Evolutionary conservation across 768 basidiomycete genomes (phyloP), one percentile per base, ranked within the genome.

Genomic region (Boletus rubescentipes): DNA sequence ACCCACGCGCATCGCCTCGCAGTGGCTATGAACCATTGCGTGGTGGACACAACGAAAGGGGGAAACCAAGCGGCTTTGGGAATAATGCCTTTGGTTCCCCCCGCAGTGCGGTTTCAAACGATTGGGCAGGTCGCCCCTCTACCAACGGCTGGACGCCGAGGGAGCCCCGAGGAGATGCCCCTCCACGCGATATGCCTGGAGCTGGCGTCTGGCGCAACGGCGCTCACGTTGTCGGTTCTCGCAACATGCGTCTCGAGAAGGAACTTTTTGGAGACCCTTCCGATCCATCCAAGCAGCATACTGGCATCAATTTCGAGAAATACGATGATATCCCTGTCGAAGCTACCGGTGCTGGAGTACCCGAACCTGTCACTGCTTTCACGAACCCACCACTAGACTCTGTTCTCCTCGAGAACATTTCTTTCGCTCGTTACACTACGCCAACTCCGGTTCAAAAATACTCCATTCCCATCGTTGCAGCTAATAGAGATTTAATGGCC

Each of bases 361-460:
- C 97, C 57, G 96, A 98, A 38, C 94, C 97, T 41, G 84, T 98
- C 65, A 82, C 72, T 59, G 81, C 84, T 37, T 99, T 99, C 77
- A 89, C 88, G 54, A 83, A 78, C 65, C 88, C 94, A 42, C 95
- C 93, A 57, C 77, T 99, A 65, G 94, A 99, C 73, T 82, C 90
- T 41, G 87, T 95, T 71, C 84, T 99, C 36, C 79, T 98, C 60
- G 94, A 97, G 74, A 99, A 99, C 75, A 99, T 99, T 61, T 77
- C 79, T 31, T 89, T 79, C 73, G 92, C 97, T 70, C 91, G 84
- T 77, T 99, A 98, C 80, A 84, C 86, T 54, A 93, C 86, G 38
- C 97, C 97, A 10, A 99, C 97, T 46, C 97, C 97, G 21, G 97
- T 99, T 62, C 97, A 99, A 85, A 98, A 98, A 81, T 96, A 98